Percentiles rank a stretch among this genome's conserved stretches.
Conservation (phyloP, 257 asterid genomes). For the Plantago major region DNA sequence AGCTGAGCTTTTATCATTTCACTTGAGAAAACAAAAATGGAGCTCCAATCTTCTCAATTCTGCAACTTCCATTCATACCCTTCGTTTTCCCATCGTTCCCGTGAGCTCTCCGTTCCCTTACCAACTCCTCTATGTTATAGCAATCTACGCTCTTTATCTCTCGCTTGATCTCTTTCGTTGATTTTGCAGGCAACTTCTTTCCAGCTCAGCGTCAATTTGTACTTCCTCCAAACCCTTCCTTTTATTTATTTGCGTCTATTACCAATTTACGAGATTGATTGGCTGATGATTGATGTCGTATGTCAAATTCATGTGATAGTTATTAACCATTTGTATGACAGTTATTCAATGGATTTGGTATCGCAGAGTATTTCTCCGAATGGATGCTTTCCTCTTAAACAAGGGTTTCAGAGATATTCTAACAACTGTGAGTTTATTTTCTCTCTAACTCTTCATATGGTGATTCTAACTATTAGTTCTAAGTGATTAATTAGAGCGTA, state of each 20-base stretch:
- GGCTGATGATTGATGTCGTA: too few species aligned
- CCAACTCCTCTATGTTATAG: neutral
- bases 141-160: neutral
- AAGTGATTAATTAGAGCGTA: neutral
- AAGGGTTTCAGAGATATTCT: slow-evolving; percentile 35
- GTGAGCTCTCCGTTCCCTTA: slow-evolving; percentile 28
- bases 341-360: slow-evolving; percentile 38
- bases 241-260: neutral
- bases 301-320: too few species aligned
- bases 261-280: neutral
- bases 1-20: too few species aligned
- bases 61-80: slow-evolving; percentile 14
- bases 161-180: slow-evolving; percentile 13
- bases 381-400: slow-evolving; percentile 33
- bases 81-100: slow-evolving; percentile 20
- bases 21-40: slow-evolving; percentile 22
- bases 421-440: slow-evolving; percentile 46
- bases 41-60: slow-evolving; percentile 26
- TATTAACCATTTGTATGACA: slow-evolving; percentile 37
- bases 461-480: neutral
- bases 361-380: slow-evolving; percentile 5
- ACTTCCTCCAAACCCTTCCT: slow-evolving; percentile 17
- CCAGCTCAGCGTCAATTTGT: slow-evolving; percentile 21
- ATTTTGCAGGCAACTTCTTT: slow-evolving; percentile 28
- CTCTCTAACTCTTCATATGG: neutral